Percentiles rank a stretch among this genome's conserved stretches.
Evolutionary conservation across 2,329 filamentous ascomycete species (phyloP).

Genomic region (Ceratocystis ficicola): DNA sequence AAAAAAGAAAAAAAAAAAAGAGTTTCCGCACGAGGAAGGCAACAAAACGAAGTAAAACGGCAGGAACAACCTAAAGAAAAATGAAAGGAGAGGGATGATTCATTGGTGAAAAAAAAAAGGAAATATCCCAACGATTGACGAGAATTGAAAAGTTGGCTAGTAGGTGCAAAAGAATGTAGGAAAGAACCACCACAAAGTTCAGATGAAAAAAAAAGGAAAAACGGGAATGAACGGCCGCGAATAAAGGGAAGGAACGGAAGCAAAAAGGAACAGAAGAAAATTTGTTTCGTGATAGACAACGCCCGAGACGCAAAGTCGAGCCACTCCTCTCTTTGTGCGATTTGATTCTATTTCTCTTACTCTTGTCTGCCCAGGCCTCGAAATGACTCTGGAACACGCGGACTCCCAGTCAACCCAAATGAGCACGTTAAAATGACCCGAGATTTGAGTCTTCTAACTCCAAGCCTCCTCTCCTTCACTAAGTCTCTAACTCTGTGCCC

Average conservation of each 20-base stretch:
- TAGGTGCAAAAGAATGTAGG: neutral
- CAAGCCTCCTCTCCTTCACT: neutral
- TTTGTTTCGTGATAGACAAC: neutral
- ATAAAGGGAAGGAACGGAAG: neutral
- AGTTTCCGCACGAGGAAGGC: too few species aligned
- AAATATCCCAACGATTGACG: too few species aligned
- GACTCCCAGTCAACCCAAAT: neutral
- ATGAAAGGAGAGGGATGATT: neutral
- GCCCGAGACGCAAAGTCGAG: neutral
- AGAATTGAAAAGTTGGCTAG: neutral
- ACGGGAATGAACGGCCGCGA: neutral
- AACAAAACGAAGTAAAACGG: too few species aligned
- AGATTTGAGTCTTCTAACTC: neutral
- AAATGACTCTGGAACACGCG: conserved; percentile 7
- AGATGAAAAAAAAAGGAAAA: neutral
- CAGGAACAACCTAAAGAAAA: neutral
- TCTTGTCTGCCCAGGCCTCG: neutral
- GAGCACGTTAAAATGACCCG: neutral
- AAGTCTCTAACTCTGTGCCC: neutral
- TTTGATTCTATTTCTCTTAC: neutral
- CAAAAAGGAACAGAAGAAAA: neutral
- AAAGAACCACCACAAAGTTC: neutral
- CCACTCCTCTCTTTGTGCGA: neutral
- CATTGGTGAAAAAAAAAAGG: neutral
- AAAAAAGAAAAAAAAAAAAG: too few species aligned